These are phyloP conservation scores for Rubroboletus pulcherrimus DNA, from an alignment of 768 basidiomycete species.

Conservation along the genomic window DNA sequence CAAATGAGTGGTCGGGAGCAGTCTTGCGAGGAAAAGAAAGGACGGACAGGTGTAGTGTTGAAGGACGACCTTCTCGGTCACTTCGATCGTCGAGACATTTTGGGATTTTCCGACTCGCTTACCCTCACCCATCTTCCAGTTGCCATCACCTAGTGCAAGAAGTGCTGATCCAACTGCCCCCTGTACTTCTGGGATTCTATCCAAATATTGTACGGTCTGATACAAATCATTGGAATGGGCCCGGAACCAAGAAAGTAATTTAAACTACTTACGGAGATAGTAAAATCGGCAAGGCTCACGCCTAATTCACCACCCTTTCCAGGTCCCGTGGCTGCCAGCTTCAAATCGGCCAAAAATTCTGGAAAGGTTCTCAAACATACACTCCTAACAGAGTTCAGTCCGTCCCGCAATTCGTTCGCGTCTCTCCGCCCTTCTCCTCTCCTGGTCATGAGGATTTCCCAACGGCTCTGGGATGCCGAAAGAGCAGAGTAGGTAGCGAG, in stretches of 20 bases:
- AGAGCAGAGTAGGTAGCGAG: slow-evolving; percentile 65
- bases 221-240: background rate
- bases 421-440: slow-evolving; percentile 45
- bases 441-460: slow-evolving; percentile 61
- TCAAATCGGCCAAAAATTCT: slow-evolving; percentile 77
- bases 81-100: slow-evolving; percentile 40
- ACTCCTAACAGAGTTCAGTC: slow-evolving; percentile 56
- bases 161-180: slow-evolving; percentile 64
- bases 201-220: slow-evolving; percentile 67
- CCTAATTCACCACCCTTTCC: slow-evolving; percentile 57
- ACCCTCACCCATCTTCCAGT: slow-evolving; percentile 91
- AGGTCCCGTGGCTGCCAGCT: slow-evolving; percentile 48
- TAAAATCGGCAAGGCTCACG: slow-evolving; percentile 62
- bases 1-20: background rate
- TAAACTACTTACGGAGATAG: slow-evolving; percentile 42
- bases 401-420: slow-evolving; percentile 70
- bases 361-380: slow-evolving; percentile 81
- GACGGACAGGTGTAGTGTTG: slow-evolving; percentile 74
- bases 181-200: slow-evolving; percentile 66
- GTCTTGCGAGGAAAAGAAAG: background rate
- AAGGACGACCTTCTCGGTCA: slow-evolving; percentile 56
- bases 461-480: slow-evolving; percentile 51
- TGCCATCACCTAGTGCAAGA: slow-evolving; percentile 75
- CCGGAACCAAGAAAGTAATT: background rate
- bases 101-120: slow-evolving; percentile 53